Percentiles rank a stretch among this genome's conserved stretches.
These are phyloP conservation scores for Leptomonas pyrrhocoris DNA, from an alignment of 208 protist species.

Conservation along the genomic window DNA sequence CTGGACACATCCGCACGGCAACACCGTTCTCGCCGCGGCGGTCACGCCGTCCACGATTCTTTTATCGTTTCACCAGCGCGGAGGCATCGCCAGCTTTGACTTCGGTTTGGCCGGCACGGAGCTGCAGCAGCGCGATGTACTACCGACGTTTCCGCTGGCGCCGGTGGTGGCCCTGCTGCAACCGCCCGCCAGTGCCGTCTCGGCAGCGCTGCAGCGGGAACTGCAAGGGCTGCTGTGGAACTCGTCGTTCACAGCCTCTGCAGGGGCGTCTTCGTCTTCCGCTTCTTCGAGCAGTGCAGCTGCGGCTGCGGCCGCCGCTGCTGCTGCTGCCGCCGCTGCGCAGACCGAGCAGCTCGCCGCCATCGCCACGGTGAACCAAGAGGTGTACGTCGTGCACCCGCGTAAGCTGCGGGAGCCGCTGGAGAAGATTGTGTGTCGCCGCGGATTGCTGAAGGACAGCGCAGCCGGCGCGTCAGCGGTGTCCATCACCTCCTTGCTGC, in stretches of 20 bases:
- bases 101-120: slow-evolving; percentile 61
- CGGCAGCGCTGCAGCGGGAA: slow-evolving; percentile 31
- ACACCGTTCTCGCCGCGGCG: slow-evolving; percentile 71
- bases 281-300: slow-evolving; percentile 1
- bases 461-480: slow-evolving; percentile 1
- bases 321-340: slow-evolving; percentile 5
- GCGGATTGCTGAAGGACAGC: not conserved
- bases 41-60: slow-evolving; percentile 55
- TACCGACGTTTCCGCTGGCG: slow-evolving; percentile 68
- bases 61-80: slow-evolving; percentile 63
- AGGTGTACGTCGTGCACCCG: slow-evolving; percentile 76
- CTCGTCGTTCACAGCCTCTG: slow-evolving; percentile 18
- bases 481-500: slow-evolving; percentile 69
- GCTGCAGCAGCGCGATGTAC: slow-evolving; percentile 58
- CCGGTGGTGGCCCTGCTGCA: slow-evolving; percentile 67
- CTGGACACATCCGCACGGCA: slow-evolving; percentile 81
- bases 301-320: slow-evolving; percentile 10
- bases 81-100: slow-evolving; percentile 79
- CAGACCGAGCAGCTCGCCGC: slow-evolving; percentile 56
- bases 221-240: slow-evolving; percentile 41
- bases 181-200: slow-evolving; percentile 39
- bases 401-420: slow-evolving; percentile 64
- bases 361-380: slow-evolving; percentile 62
- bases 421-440: slow-evolving; percentile 58
- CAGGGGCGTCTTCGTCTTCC: slow-evolving; percentile 1